Base-by-base conservation (phyloP, 1,139 yeast genomes). In the Saccharomycopsis crataegensis region DNA sequence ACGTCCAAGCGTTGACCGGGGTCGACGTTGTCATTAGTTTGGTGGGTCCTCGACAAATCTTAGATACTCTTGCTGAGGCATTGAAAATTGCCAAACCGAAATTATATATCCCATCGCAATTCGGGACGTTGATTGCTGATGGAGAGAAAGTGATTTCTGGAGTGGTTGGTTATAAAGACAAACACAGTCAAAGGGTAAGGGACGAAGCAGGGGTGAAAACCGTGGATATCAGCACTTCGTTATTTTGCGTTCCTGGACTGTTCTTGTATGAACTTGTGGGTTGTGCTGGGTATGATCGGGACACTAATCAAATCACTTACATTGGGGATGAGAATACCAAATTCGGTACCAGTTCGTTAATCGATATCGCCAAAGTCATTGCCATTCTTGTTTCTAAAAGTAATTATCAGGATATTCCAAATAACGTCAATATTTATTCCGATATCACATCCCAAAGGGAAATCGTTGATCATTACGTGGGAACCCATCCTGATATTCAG, bases 91-190 rank as follows among this genome's bases (percentile, higher is more conserved):
- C 64, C 11, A 57, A 71, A 61, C 80, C 82, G 47, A 76, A 78
- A 63, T 61, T 81, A 40, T 81, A 74, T 65, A 73, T 82, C 55
- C 85, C 87, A 42, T 77, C 86, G 3, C 86, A 82, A 62, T 82
- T 78, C 61, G 88, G 88, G 48, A 62, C 70, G 43, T 79, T 79
- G 50, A 58, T 72, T 41, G 62, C 58, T 7, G 63, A 65, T 34
- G 61, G 64, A 16, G 64, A 63, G 16, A 59, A 58, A 34, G 56
- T 60, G 53, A 64, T 70, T 34, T 73, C 74, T 3, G 73, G 72
- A 1, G 69, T 72, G 60, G 62, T 78, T 37, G 60, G 54, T 1
- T 17, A 59, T 33, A 82, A 82, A 66, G 50, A 63, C 0, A 64
- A 61, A 1, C 80, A 76, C 61, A 67, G 76, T 4, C 63, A 64